Evolutionary conservation across 495 filamentous ascomycete species (phyloP), one percentile per base, ranked within the genome.

Genomic region (Lophiostoma macrostomum): DNA sequence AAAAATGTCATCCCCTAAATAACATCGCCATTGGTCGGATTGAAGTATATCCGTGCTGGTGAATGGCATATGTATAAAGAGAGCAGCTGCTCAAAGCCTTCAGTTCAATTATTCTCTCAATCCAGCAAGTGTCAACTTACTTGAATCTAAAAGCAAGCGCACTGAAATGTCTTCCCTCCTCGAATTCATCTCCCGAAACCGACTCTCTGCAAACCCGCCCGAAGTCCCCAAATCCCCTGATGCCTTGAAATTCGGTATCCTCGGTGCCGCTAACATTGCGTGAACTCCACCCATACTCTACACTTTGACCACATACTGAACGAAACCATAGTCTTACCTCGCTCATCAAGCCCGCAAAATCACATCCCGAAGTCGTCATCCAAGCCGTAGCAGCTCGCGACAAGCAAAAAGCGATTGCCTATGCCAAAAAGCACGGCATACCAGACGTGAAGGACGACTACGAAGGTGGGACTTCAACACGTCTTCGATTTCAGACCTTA

Each of bases 341-440:
- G 13, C 44, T 86, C 12, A 79, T 84, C 35, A 55, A 47, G 14
- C 79, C 83, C 0, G 79, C 82, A 5, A 74, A 68, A 44, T 68
- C 69, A 6, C 82, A 85, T 56, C 71, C 81, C 0, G 80, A 81
- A 35, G 77, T 83, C 20, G 68, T 81, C 18, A 49, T 88, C 29
- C 69, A 71, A 1, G 75, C 76, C 1, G 73, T 88, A 0, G 79
- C 82, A 4, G 77, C 81, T 5, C 71, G 81, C n/a, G 75, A 82
- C 51, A 53, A 48, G n/a, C 61, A 62, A 3, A 75, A 70, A 42
- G 83, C 82, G 0, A 61, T 74, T 37, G 67, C 63, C 0, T 85
- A 76, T 63, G 82, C 82, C 1, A 75, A 77, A 61, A 75, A 73
- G 49, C 69, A 84, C 57, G 64, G 66, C 10, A 83, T 87, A 35